Evolutionary conservation across 768 basidiomycete genomes (phyloP), one percentile per base, ranked within the genome.

Genomic region (Neoboletus brunneissimus): DNA sequence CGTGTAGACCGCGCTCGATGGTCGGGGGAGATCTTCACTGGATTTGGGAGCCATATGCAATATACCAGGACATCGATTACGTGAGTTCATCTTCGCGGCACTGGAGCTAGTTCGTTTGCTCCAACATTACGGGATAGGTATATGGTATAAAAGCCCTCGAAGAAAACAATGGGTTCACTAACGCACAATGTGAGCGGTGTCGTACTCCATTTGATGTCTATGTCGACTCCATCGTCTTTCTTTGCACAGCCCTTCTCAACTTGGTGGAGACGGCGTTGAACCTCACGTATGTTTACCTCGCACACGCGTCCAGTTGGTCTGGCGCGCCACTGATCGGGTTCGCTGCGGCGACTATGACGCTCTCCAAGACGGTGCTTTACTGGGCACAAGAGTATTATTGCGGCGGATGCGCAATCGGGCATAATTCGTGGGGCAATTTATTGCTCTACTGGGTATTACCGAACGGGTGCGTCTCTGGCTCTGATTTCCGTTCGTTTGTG

Each of bases 301-400:
- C 85, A 2, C 86, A 94, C 64, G 75, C 84, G 57, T 70, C 73
- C 12, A 64, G 72, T 50, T 85, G 84, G 71, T 81, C 89, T 3
- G 74, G 81, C 13, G 89, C 93, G 0, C 81, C 88, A 2, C 60
- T 94, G 27, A 65, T 95, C 52, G 94, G 91, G 5, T 89, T 94
- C 65, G 76, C 81, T 18, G 78, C 83, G 1, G 85, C 80, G 3
- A 70, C 80, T n/a, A 86, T 93, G 87, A 95, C 94, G 0, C 73
- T 94, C 41, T 81, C 86, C 37, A 95, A 96, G 76, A 96, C 94
- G 3, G 67, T 84, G 8, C 78, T 96, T n/a, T 96, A 95, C 72
- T 83, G 81, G 79, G 68, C 77, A 15, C 86, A 92, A 67, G 93
- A 94, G 70, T 88, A 87, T 70, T 91, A 77, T 65, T 91, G 90